These are phyloP conservation scores for Neurospora terricola DNA, from an alignment of 495 filamentous ascomycete genomes.

Conservation along the genomic window DNA sequence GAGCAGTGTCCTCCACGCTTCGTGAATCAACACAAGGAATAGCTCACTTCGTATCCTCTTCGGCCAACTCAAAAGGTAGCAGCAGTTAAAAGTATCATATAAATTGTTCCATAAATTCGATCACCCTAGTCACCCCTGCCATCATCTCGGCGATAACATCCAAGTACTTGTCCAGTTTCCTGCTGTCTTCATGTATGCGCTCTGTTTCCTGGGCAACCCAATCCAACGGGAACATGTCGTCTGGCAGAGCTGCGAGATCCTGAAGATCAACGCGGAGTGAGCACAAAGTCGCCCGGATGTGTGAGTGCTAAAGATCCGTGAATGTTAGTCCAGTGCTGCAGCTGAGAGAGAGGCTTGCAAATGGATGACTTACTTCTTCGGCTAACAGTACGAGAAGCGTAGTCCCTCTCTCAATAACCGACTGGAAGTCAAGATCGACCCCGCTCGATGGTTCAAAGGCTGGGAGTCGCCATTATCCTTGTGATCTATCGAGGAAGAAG, in stretches of 20 bases:
- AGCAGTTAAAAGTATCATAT: not conserved
- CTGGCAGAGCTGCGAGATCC: not conserved
- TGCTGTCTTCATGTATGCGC: fast-evolving
- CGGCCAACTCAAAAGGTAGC: not conserved
- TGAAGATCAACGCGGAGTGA: not conserved
- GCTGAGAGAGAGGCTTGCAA: not conserved
- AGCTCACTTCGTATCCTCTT: not conserved
- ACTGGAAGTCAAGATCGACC: not conserved
- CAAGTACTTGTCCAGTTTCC: not conserved
- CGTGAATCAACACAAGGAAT: not conserved
- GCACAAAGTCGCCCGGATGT: not conserved
- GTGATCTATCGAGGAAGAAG: not conserved
- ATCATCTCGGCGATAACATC: not conserved
- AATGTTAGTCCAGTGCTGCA: not conserved
- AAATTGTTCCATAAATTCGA: not conserved
- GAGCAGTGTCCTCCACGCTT: not conserved
- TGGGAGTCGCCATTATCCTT: not conserved
- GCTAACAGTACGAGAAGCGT: not conserved
- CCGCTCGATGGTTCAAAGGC: not conserved
- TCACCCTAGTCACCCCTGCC: not conserved
- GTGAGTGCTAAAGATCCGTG: not conserved
- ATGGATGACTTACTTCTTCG: not conserved
- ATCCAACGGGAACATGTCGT: not conserved
- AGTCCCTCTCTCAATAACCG: not conserved
- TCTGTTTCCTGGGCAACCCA: not conserved